These are phyloP conservation scores for Paracoccidioides brasiliensis DNA, from an alignment of 2,329 filamentous ascomycete species.

Conservation along the genomic window DNA sequence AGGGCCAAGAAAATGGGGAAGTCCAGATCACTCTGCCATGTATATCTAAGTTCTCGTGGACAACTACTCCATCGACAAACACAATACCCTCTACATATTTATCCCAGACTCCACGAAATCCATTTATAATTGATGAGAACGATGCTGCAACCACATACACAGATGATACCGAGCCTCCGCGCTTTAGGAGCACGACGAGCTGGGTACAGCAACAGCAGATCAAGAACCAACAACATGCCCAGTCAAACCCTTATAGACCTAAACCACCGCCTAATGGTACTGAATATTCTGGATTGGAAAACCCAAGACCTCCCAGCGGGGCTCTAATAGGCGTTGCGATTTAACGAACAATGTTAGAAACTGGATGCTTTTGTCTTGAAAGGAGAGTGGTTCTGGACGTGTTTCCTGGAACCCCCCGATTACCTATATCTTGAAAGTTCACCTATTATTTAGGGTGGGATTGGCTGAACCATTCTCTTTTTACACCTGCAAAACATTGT, in stretches of 20 bases:
- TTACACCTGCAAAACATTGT: neutral
- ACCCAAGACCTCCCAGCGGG: neutral
- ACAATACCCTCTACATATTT: slow-evolving; percentile 1
- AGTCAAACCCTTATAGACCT: neutral
- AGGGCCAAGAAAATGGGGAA: neutral
- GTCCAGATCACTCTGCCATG: neutral
- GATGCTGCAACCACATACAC: slow-evolving; percentile 6
- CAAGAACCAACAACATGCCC: slow-evolving; percentile 1
- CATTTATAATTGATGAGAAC: neutral
- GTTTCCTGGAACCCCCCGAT: too few species aligned
- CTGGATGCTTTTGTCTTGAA: neutral
- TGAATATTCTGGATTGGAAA: neutral
- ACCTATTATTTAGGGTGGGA: neutral
- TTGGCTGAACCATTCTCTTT: neutral
- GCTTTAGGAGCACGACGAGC: slow-evolving; percentile 9
- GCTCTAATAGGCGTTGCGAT: neutral
- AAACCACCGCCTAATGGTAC: slow-evolving; percentile 1
- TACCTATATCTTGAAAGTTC: neutral
- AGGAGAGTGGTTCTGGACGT: neutral
- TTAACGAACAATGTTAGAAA: neutral
- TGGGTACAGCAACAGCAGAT: slow-evolving; percentile 10
- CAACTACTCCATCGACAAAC: slow-evolving; percentile 5
- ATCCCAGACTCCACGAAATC: neutral
- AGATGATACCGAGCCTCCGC: slow-evolving; percentile 8
- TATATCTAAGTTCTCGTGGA: slow-evolving; percentile 10